Percentiles rank a stretch among this genome's conserved stretches.
These are phyloP conservation scores for Malus hybrid DNA, from an alignment of 331 rosid genomes.

Conservation along the genomic window DNA sequence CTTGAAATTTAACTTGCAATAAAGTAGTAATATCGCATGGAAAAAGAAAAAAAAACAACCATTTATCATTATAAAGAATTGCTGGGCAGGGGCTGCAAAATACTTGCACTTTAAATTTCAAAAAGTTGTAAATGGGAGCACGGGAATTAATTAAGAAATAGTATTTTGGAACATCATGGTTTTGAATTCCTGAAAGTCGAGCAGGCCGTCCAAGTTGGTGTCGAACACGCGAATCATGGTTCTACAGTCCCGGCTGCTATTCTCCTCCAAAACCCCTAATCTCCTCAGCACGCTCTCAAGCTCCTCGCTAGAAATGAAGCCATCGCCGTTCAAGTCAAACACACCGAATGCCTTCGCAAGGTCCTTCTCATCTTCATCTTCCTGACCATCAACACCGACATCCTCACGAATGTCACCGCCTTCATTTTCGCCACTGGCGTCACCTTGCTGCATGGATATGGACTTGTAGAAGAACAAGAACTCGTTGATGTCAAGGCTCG, in stretches of 20 bases:
- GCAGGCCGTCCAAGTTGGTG: constrained; percentile 59
- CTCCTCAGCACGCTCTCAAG: constrained; percentile 32
- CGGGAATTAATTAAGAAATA: constrained; percentile 13
- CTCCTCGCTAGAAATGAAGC: constrained; percentile 42
- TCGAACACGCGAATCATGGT: constrained; percentile 59
- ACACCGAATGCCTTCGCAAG: constrained; percentile 62
- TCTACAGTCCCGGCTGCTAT: constrained; percentile 32
- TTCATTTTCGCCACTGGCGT: neutral
- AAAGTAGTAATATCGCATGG: too few species aligned
- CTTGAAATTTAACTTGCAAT: too few species aligned
- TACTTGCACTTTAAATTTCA: neutral
- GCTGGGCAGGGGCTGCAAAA: neutral
- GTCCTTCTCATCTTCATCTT: constrained; percentile 35
- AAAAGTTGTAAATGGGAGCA: too few species aligned
- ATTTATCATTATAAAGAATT: neutral
- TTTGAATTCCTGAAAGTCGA: constrained; percentile 86
- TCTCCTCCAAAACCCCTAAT: constrained; percentile 56
- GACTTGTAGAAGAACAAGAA: constrained; percentile 57
- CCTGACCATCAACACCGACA: constrained; percentile 1
- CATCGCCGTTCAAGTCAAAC: constrained; percentile 73
- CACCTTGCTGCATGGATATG: constrained; percentile 26
- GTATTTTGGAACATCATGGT: constrained; percentile 58
- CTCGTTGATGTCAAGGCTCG: constrained; percentile 39
- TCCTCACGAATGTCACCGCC: neutral
- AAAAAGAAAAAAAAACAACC: too few species aligned